A percentile compares a stretch with the other conserved stretches of the same genome.
Evolutionary conservation across 352 stramenopile species (phyloP).

Genomic region (Saprolegnia parasitica): DNA sequence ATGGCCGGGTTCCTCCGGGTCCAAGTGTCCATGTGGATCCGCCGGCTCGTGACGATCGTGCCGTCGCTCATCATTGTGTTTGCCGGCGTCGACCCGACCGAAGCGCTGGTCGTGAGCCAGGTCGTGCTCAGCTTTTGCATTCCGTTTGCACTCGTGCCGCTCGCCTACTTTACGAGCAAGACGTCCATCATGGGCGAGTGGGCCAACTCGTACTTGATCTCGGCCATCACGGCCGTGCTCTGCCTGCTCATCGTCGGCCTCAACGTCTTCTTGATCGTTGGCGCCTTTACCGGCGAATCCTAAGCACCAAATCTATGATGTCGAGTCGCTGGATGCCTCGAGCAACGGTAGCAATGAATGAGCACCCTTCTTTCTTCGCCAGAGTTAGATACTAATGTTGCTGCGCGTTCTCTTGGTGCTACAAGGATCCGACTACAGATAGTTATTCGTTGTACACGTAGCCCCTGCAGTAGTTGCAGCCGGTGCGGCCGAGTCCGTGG

Average conservation of each 20-base stretch:
- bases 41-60: constrained; percentile 32
- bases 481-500: too few relatives aligned
- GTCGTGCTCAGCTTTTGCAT: constrained; percentile 30
- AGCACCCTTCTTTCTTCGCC: too few relatives aligned
- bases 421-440: too few relatives aligned
- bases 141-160: constrained; percentile 25
- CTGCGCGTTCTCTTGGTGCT: too few relatives aligned
- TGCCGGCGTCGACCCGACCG: constrained; percentile 21
- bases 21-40: constrained; percentile 25
- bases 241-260: constrained; percentile 20
- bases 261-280: constrained; percentile 24
- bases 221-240: constrained; percentile 10
- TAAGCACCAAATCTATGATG: too few relatives aligned
- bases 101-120: constrained; percentile 29
- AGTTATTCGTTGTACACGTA: too few relatives aligned
- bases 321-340: too few relatives aligned
- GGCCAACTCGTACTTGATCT: neutral
- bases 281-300: neutral
- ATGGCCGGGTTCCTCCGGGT: constrained; percentile 37
- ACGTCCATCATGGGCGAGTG: constrained; percentile 28
- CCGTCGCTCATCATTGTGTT: constrained; percentile 25
- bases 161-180: constrained; percentile 23
- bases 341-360: too few relatives aligned
- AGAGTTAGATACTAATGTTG: too few relatives aligned
- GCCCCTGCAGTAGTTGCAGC: too few relatives aligned